Base-by-base conservation (phyloP, 2,329 filamentous ascomycete genomes). In the Fusarium abutilonis region DNA sequence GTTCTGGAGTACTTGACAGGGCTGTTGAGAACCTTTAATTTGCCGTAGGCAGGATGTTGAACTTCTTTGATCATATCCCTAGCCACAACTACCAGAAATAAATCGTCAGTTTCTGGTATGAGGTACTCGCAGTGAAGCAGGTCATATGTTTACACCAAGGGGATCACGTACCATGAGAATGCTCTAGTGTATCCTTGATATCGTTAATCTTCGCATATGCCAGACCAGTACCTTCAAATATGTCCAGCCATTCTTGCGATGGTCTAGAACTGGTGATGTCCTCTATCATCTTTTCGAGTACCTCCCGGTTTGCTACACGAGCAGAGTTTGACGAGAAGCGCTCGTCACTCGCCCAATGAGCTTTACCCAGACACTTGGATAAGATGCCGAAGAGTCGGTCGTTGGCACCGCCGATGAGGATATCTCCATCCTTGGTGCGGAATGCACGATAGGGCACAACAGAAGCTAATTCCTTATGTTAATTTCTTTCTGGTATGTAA, bases 401-500 rank as follows among this genome's bases (percentile, higher is more conserved):
- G 67, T 91, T 91, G 11, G 86, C 87, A 14, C 88, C 88, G 4
- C 89, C 89, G 28, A 90, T 80, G 6, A 91, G 78, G 26, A 91
- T 80, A 53, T 86, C 84, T 7, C 87, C 86, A 60, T 91, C 87
- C 44, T 82, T 83, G 2, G 88, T 90, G 64, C 85, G 83, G 75
- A 90, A 99, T 1, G 92, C 91, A 68, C 89, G 87, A 74, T 99
- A 99, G 0, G 94, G 95, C 0, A 98, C 94, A 72, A 98, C 97
- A 0, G 92, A 96, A n/a, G 93, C 90, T 93, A 0, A 3, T 0
- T 0, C 10, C 0, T 3, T 1, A 14, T 4, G 45, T 45, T 9
- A 48, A 17, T 11, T 6, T 2, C 1, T 28, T 0, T 11, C 1
- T 0, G n/a, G n/a, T n/a, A n/a, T 2, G 2, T 4, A 19, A 19